A percentile compares a stretch with the other conserved stretches of the same genome.
Conservation (phyloP, 2,329 filamentous ascomycete species). For the Zymoseptoria pseudotritici region DNA sequence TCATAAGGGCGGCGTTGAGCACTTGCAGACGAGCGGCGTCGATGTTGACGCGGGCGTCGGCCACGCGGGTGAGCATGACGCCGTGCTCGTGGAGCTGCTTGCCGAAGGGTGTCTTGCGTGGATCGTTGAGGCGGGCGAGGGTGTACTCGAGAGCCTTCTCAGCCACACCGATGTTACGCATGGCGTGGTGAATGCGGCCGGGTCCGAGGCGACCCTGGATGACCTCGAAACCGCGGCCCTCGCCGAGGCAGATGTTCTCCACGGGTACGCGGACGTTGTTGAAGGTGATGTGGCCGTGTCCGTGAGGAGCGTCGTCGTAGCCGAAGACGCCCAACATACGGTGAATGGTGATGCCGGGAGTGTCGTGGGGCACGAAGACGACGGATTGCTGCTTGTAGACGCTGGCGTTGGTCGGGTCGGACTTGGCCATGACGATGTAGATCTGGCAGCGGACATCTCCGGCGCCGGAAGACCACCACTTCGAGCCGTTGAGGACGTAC, state of each 20-base stretch:
- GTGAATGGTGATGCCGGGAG: conserved; percentile 80
- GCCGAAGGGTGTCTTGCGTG: conserved; percentile 82
- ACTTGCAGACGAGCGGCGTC: conserved; percentile 84
- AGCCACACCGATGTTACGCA: conserved; percentile 85
- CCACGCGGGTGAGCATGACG: conserved; percentile 91
- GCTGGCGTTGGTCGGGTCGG: conserved; percentile 65
- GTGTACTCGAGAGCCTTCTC: conserved; percentile 92
- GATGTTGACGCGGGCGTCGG: conserved; percentile 85
- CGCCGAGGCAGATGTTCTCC: conserved; percentile 79
- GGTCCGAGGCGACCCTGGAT: conserved; percentile 95
- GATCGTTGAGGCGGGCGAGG: conserved; percentile 89
- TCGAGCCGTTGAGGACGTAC: conserved; percentile 88
- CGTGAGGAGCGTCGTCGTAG: conserved; percentile 94
- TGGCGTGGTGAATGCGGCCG: conserved; percentile 94
- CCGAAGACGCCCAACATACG: conserved; percentile 93
- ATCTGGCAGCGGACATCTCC: conserved; percentile 87
- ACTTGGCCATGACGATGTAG: conserved; percentile 97
- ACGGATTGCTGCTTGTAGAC: conserved; percentile 90
- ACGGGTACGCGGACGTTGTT: conserved; percentile 81
- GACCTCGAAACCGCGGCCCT: conserved; percentile 93
- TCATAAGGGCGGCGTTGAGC: conserved; percentile 89
- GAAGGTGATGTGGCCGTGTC: conserved; percentile 89
- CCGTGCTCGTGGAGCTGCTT: conserved; percentile 82
- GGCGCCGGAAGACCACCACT: conserved; percentile 98
- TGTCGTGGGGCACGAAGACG: conserved; percentile 73